Evolutionary conservation across 2,329 filamentous ascomycete species (phyloP), one percentile per base, ranked within the genome.

Genomic region (Ophiostoma triangulosporum): DNA sequence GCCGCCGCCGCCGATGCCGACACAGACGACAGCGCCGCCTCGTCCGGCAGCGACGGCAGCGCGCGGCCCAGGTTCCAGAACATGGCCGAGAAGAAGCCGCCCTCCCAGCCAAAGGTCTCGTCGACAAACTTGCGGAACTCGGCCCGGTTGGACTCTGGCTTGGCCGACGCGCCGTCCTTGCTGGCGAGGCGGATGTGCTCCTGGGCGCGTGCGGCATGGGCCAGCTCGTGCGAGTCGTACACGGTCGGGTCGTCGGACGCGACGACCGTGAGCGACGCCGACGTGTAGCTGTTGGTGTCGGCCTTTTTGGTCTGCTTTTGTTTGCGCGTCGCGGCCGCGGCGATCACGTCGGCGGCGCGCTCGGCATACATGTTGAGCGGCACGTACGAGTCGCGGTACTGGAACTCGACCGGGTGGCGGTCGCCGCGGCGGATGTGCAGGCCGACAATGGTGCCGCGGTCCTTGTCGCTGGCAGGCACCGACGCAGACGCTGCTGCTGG

Each of bases 211-310:
- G 58, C 40, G 15, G 77, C 72, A 17, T 66, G 65, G 1, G 68
- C 67, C 54, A 91, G 75, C 61, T 89, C 86, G 1, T 76, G 70
- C 11, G 80, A 72, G 22, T 78, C 73, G 62, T 87, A 84, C 24
- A 93, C 80, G 53, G 81, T 78, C 0, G 88, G 86, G 62, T 95
- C 88, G 64, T 95, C 88, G 0, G 86, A 90, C 5, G 88, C 86
- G 26, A 94, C 64, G 1, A 94, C 64, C 6, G 78, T 65, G 36
- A 87, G 66, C 24, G 72, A 70, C 17, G 45, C 31, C n/a, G 53
- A 22, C n/a, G n/a, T n/a, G 4, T 20, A 6, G 38, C 33, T 27
- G 27, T 14, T 11, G 12, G 32, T n/a, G 6, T 12, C 9, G 1
- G 24, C 15, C 24, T 50, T 55, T 17, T 45, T 49, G 35, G 8